These are phyloP conservation scores for Lactifluus subvellereus DNA, from an alignment of 768 basidiomycete genomes.

Conservation along the genomic window DNA sequence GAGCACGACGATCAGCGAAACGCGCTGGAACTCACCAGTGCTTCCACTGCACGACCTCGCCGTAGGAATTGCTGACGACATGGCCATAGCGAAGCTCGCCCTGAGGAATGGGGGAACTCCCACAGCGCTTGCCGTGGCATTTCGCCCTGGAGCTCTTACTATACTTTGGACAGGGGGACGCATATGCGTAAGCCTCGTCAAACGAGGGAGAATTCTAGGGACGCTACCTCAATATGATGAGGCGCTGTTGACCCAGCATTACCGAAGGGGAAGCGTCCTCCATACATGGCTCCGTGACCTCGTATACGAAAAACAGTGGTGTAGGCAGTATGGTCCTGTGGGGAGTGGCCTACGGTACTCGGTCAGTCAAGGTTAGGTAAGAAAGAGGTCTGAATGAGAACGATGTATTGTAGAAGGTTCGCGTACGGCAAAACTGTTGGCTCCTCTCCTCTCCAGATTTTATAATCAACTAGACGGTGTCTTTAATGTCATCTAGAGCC, in stretches of 20 bases:
- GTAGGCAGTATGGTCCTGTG: background rate
- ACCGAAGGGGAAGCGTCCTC: background rate
- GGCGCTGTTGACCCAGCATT: background rate
- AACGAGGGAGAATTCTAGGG: background rate
- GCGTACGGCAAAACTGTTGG: background rate
- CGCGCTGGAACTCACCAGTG: slow-evolving; percentile 51
- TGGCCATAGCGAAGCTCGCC: slow-evolving; percentile 65
- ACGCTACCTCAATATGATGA: slow-evolving; percentile 19
- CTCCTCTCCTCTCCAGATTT: background rate
- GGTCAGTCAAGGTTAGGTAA: background rate
- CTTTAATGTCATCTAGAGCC: background rate
- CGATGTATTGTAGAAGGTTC: background rate
- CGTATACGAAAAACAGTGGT: background rate
- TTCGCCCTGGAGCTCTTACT: slow-evolving; percentile 63
- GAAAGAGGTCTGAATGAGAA: too few species aligned
- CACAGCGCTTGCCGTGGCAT: slow-evolving; percentile 62
- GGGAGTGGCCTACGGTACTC: background rate
- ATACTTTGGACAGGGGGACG: slow-evolving; percentile 42
- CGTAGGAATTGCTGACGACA: slow-evolving; percentile 39
- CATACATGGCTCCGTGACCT: background rate
- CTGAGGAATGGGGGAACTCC: slow-evolving; percentile 44
- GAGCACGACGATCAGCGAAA: background rate
- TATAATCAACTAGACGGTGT: slow-evolving; percentile 10
- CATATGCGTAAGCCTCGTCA: background rate
- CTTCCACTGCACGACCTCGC: slow-evolving; percentile 67